Percentiles rank a stretch among this genome's conserved stretches.
phyloP scores from a whole-genome alignment of 2,329 filamentous ascomycete species.

The Onygenales sp. region DNA sequence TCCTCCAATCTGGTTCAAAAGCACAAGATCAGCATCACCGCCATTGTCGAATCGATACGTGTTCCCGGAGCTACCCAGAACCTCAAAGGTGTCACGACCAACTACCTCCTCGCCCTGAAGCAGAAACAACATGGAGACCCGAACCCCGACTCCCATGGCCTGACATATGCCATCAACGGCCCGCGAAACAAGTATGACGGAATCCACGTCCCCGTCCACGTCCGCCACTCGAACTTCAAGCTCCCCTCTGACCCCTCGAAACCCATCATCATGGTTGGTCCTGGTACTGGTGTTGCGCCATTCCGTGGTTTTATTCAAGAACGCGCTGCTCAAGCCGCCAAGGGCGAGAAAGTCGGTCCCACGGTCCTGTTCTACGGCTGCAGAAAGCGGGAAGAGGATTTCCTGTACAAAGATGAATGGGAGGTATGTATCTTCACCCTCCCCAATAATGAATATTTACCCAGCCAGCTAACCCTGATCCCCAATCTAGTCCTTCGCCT shows the following conservation, averaged over 20 bases:
- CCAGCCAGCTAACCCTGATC: neutral
- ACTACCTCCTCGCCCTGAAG: constrained; percentile 90
- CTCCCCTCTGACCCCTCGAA: constrained; percentile 89
- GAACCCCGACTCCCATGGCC: constrained; percentile 59
- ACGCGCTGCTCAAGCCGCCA: constrained; percentile 69
- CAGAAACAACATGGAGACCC: constrained; percentile 91
- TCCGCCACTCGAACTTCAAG: constrained; percentile 98
- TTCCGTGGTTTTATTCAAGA: constrained; percentile 96
- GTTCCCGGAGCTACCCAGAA: constrained; percentile 67
- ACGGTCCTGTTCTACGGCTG: constrained; percentile 94
- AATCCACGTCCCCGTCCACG: constrained; percentile 86
- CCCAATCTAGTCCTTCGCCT: constrained; percentile 48
- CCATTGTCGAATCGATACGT: constrained; percentile 76
- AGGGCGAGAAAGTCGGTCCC: constrained; percentile 73
- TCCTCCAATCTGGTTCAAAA: constrained; percentile 92
- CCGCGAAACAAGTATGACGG: constrained; percentile 96
- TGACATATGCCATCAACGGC: constrained; percentile 77
- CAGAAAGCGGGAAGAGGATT: constrained; percentile 79
- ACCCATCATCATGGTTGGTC: constrained; percentile 91
- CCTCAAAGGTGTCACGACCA: constrained; percentile 92
- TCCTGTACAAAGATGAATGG: constrained; percentile 86
- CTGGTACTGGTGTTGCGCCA: constrained; percentile 86
- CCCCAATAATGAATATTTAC: neutral
- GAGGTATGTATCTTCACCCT: constrained; percentile 52
- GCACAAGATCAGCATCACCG: constrained; percentile 89